These are phyloP conservation scores for Aspergillus phoenicis DNA, from an alignment of 2,329 filamentous ascomycete species.

Conservation along the genomic window DNA sequence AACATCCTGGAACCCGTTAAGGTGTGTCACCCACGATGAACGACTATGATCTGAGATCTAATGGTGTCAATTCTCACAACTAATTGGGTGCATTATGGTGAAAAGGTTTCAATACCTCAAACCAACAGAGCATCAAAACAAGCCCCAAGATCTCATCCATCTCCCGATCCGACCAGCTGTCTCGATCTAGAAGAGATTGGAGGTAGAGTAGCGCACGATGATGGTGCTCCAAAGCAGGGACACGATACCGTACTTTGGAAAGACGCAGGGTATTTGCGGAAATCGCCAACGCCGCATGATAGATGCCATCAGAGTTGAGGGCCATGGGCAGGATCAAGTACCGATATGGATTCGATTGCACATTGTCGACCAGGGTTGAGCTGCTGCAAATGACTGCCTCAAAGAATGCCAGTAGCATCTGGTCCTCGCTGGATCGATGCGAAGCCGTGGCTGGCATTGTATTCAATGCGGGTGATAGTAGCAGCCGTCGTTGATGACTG, in stretches of 20 bases:
- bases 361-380: slow-evolving; percentile 31
- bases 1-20: slow-evolving; percentile 28
- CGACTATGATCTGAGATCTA: slow-evolving; percentile 32
- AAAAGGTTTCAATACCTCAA: slow-evolving; percentile 14
- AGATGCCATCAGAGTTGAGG: slow-evolving; percentile 28
- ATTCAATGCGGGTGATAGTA: not conserved
- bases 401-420: slow-evolving; percentile 28
- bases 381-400: slow-evolving; percentile 31
- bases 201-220: not conserved
- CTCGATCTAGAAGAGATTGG: not conserved
- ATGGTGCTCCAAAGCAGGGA: slow-evolving; percentile 29
- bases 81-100: no score
- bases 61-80: not conserved
- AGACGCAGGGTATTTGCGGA: slow-evolving; percentile 29
- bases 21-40: slow-evolving; percentile 31
- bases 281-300: slow-evolving; percentile 31
- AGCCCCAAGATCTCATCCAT: slow-evolving; percentile 31
- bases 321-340: slow-evolving; percentile 34
- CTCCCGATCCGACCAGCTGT: slow-evolving; percentile 18
- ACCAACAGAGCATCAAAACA: slow-evolving; percentile 34
- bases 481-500: not conserved
- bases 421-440: slow-evolving; percentile 12
- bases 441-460: not conserved
- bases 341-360: slow-evolving; percentile 32
- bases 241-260: slow-evolving; percentile 22